A percentile compares a stretch with the other conserved stretches of the same genome.
Evolutionary conservation across 2,329 filamentous ascomycete species (phyloP).

Genomic region (Helotiales sp.): DNA sequence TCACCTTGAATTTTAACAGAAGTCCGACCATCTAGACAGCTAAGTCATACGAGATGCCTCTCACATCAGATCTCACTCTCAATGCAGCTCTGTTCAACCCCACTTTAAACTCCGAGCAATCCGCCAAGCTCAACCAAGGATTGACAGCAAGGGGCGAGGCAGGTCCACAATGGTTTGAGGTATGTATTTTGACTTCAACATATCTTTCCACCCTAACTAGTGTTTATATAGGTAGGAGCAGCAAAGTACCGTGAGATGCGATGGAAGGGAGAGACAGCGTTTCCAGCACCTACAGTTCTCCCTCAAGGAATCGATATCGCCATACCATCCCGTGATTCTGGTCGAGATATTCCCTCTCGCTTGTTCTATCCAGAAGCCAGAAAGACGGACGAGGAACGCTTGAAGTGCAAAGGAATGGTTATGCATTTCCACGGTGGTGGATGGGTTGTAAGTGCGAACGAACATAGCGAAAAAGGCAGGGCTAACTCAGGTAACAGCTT

Average conservation of each 20-base stretch:
- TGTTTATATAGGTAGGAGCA: constrained; percentile 47
- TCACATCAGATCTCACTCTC: constrained; percentile 41
- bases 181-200: constrained; percentile 24
- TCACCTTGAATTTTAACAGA: too few species aligned
- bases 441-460: constrained; percentile 35
- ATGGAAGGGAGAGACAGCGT: constrained; percentile 50
- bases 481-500: constrained; percentile 5
- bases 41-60: too few species aligned
- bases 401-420: constrained; percentile 48
- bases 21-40: too few species aligned
- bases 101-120: constrained; percentile 40
- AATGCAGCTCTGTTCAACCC: constrained; percentile 45
- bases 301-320: constrained; percentile 45
- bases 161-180: constrained; percentile 52
- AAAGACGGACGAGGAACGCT: constrained; percentile 45
- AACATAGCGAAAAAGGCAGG: not conserved
- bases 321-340: constrained; percentile 52
- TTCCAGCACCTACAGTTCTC: constrained; percentile 48
- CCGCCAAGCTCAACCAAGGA: constrained; percentile 44
- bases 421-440: constrained; percentile 57
- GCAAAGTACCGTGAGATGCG: constrained; percentile 54
- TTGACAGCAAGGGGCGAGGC: constrained; percentile 29
- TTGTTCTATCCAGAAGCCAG: constrained; percentile 23
- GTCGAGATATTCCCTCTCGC: constrained; percentile 51
- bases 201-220: not conserved